These are phyloP conservation scores for Penicillium sp. DNA, from an alignment of 2,329 filamentous ascomycete species.

Conservation along the genomic window DNA sequence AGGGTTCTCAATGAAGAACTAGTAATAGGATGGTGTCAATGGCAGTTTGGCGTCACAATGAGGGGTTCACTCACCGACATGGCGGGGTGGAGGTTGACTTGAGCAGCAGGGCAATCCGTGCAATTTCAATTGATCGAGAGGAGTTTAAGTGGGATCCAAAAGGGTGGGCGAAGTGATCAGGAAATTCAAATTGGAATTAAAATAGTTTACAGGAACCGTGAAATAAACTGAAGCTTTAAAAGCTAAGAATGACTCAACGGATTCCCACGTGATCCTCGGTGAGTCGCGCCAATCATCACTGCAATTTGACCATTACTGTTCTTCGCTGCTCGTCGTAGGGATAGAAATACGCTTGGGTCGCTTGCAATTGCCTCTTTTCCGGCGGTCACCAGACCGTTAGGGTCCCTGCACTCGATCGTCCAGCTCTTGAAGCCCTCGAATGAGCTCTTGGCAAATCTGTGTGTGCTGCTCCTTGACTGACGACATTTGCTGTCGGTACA, in stretches of 20 bases:
- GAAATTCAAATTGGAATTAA: conserved; percentile 2
- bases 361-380: background rate
- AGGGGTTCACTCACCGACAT: conserved; percentile 36
- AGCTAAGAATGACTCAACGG: conserved; percentile 20
- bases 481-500: conserved; percentile 30
- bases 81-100: conserved; percentile 22
- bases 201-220: background rate
- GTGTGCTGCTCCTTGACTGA: conserved; percentile 29
- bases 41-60: conserved; percentile 4
- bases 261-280: conserved; percentile 30
- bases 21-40: conserved; percentile 15
- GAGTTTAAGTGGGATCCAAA: background rate
- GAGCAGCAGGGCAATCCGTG: background rate
- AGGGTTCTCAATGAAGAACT: conserved; percentile 77
- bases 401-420: conserved; percentile 20
- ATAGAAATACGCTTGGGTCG: background rate
- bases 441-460: conserved; percentile 30
- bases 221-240: conserved; percentile 1
- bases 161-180: background rate
- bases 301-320: conserved; percentile 9
- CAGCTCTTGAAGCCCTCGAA: conserved; percentile 28
- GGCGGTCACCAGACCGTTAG: background rate
- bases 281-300: conserved; percentile 20
- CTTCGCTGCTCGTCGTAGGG: background rate
- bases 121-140: conserved; percentile 1